Evolutionary conservation across 2,329 filamentous ascomycete species (phyloP).

Genomic region (Verticillium klebahnii): DNA sequence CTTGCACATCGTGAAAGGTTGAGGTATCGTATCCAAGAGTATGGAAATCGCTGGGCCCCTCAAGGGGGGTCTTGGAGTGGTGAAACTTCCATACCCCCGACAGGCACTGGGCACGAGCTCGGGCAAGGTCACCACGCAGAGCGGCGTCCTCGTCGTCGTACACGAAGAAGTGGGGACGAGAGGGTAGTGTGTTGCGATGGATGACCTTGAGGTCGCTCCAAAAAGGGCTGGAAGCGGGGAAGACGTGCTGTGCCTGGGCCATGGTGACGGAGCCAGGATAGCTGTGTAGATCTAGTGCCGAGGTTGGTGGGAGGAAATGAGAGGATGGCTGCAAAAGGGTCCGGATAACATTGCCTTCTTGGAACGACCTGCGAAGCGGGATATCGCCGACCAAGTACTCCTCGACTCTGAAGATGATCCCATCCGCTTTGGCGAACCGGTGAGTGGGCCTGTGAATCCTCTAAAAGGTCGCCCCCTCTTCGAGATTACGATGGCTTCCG

Average conservation of each 20-base stretch:
- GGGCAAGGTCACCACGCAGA: constrained; percentile 31
- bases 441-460: too few species aligned
- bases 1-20: constrained; percentile 48
- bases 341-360: background rate
- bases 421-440: background rate
- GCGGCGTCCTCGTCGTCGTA: constrained; percentile 44
- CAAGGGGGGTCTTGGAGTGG: constrained; percentile 30
- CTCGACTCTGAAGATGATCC: background rate
- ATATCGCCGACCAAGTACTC: background rate
- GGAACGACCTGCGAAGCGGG: background rate
- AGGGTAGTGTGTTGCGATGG: constrained; percentile 51
- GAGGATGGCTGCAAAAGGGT: too few species aligned
- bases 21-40: constrained; percentile 1
- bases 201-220: constrained; percentile 56
- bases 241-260: background rate
- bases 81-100: constrained; percentile 35
- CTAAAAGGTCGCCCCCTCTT: too few species aligned
- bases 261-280: background rate
- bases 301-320: too few species aligned
- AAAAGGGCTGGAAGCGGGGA: constrained; percentile 33
- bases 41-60: constrained; percentile 13
- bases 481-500: too few species aligned
- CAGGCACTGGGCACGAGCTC: constrained; percentile 31
- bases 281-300: background rate
- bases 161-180: constrained; percentile 50